These are phyloP conservation scores for Smithsoniella earleae DNA, from an alignment of 163 green algal genomes.

Conservation along the genomic window DNA sequence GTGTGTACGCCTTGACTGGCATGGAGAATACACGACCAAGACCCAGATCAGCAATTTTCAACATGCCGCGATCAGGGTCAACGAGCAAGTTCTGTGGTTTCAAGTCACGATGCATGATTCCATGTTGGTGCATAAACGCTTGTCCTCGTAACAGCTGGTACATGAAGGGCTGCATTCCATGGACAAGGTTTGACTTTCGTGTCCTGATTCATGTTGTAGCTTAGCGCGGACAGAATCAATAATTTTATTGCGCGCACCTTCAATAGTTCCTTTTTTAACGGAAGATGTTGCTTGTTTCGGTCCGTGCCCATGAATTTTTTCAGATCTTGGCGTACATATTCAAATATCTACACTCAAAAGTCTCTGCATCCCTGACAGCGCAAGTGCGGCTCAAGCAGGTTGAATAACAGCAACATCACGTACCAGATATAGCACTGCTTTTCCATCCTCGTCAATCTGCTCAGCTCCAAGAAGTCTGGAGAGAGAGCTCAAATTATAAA, in stretches of 20 bases:
- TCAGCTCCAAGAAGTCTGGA: slow-evolving; percentile 90
- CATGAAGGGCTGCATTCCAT: slow-evolving; percentile 84
- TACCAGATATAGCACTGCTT: slow-evolving; percentile 93
- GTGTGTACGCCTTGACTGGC: slow-evolving; percentile 95
- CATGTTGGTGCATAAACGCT: slow-evolving; percentile 93
- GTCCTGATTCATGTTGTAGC: background rate
- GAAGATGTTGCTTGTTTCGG: slow-evolving; percentile 73
- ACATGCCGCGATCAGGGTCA: slow-evolving; percentile 65
- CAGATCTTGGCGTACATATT: slow-evolving; percentile 95
- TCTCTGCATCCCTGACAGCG: background rate
- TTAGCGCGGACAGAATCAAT: background rate
- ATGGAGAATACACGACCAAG: slow-evolving; percentile 92
- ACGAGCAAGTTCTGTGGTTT: slow-evolving; percentile 98
- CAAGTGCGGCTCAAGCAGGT: background rate
- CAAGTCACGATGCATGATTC: slow-evolving; percentile 84
- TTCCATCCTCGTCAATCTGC: slow-evolving; percentile 91
- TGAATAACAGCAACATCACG: slow-evolving; percentile 15
- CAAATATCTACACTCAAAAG: slow-evolving; percentile 75
- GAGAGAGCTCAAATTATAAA: too few relatives aligned
- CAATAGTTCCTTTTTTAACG: slow-evolving; percentile 58
- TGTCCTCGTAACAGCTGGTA: slow-evolving; percentile 96
- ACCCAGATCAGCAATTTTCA: slow-evolving; percentile 97
- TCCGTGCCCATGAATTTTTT: slow-evolving; percentile 98
- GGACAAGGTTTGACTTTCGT: background rate
- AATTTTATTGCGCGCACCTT: slow-evolving; percentile 55